Percentiles rank a stretch among this genome's conserved stretches.
phyloP scores from a whole-genome alignment of 768 basidiomycete genomes.

The Collybiopsis confluens region DNA sequence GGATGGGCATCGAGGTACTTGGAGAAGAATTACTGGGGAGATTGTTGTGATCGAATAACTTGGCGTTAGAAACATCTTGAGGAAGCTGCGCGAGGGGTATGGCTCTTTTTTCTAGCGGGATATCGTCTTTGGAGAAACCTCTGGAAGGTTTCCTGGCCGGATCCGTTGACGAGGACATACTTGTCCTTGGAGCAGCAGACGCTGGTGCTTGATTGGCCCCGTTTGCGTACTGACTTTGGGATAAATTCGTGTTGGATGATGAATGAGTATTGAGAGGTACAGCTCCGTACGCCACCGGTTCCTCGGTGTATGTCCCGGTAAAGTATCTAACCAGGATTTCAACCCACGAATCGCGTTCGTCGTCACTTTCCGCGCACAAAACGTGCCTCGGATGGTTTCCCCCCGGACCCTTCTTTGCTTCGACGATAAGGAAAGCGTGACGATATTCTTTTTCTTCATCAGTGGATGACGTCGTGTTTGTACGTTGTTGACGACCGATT shows the following conservation, averaged over 20 bases:
- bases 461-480: conserved; percentile 41
- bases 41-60: conserved; percentile 46
- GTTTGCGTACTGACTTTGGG: conserved; percentile 22
- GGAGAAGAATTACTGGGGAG: conserved; percentile 33
- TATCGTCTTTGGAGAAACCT: conserved; percentile 55
- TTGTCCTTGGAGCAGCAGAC: conserved; percentile 50
- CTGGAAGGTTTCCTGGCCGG: conserved; percentile 35
- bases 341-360: conserved; percentile 92
- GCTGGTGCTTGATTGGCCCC: conserved; percentile 19
- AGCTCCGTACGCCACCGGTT: conserved; percentile 37
- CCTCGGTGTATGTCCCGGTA: conserved; percentile 75
- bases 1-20: conserved; percentile 54
- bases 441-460: conserved; percentile 93
- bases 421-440: conserved; percentile 96
- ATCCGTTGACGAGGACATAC: conserved; percentile 34
- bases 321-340: conserved; percentile 88
- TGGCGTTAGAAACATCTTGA: conserved; percentile 52
- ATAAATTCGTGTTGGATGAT: too few species aligned
- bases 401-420: conserved; percentile 70
- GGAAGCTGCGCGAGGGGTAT: conserved; percentile 55
- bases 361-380: conserved; percentile 93
- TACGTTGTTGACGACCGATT: conserved; percentile 90
- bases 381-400: conserved; percentile 81
- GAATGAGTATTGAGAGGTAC: conserved; percentile 18
- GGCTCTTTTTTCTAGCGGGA: conserved; percentile 44